A percentile compares a stretch with the other conserved stretches of the same genome.
Conservation (phyloP, 225 moss, liverwort and hornwort genomes). For the Climacium dendroides region DNA sequence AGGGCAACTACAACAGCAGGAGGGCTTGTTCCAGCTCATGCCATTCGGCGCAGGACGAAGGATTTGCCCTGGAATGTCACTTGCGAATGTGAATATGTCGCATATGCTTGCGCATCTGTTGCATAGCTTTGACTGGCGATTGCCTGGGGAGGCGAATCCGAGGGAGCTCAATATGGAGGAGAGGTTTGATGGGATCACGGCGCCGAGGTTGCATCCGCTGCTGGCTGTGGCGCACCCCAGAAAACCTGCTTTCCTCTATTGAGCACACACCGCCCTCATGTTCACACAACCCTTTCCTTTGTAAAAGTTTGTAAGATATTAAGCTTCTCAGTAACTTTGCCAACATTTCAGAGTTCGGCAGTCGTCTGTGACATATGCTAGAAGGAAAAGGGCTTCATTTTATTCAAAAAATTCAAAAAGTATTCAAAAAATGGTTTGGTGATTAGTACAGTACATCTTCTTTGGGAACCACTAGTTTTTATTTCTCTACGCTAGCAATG, state of each 20-base stretch:
- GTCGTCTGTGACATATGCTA: neutral
- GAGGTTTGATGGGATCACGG: conserved; percentile 13
- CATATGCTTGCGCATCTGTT: conserved; percentile 15
- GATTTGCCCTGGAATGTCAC: conserved; percentile 53
- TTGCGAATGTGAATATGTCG: conserved; percentile 34
- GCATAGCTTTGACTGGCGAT: conserved; percentile 13
- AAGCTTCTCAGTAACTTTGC: neutral
- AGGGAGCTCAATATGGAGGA: conserved; percentile 20
- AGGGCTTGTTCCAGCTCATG: conserved; percentile 9
- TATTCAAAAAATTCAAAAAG: too few species aligned
- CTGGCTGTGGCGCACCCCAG: conserved; percentile 2
- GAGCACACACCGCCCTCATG: neutral
- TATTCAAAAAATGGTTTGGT: neutral
- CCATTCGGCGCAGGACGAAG: conserved; percentile 62
- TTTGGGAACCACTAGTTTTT: neutral
- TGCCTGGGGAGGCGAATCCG: neutral
- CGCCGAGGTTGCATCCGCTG: conserved; percentile 7
- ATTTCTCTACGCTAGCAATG: neutral
- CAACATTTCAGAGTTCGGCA: neutral
- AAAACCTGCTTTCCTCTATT: conserved; percentile 14
- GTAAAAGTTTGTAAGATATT: neutral
- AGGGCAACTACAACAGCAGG: neutral
- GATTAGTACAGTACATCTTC: neutral
- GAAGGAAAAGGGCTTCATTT: too few species aligned
- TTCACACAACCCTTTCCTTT: neutral